Conservation (phyloP, 108 stramenopile genomes). For the Skeletonema menzelii region DNA sequence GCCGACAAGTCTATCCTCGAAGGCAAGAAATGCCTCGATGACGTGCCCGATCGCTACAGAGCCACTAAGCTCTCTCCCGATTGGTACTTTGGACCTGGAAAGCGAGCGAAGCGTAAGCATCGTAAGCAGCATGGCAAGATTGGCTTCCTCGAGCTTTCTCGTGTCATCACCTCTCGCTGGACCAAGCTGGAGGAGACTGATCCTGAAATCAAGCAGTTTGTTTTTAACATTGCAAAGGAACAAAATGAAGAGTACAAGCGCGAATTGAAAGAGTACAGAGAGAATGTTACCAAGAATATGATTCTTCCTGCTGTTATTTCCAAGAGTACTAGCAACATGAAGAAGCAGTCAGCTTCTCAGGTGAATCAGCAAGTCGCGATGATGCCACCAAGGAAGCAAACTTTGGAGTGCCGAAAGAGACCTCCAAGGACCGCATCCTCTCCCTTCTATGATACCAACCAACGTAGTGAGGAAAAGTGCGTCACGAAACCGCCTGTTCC, state of each 20-base stretch:
- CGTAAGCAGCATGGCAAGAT: slow-evolving; percentile 82
- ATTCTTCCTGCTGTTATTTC: not conserved
- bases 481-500: not conserved
- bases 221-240: slow-evolving; percentile 21
- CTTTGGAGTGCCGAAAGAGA: not conserved
- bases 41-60: slow-evolving; percentile 31
- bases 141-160: slow-evolving; percentile 75
- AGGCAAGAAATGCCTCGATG: slow-evolving; percentile 12
- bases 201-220: slow-evolving; percentile 36
- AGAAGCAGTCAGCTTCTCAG: not conserved
- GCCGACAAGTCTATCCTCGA: slow-evolving; percentile 8
- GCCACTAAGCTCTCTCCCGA: slow-evolving; percentile 31
- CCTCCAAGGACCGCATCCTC: not conserved
- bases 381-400: not conserved
- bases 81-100: slow-evolving; percentile 43
- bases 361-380: not conserved
- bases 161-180: slow-evolving; percentile 65
- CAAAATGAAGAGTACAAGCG: slow-evolving; percentile 32
- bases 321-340: not conserved
- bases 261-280: slow-evolving; percentile 42
- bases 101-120: slow-evolving; percentile 52
- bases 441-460: not conserved
- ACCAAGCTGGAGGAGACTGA: slow-evolving; percentile 26
- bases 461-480: not conserved
- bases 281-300: slow-evolving; percentile 20